Base-by-base conservation (phyloP, 768 basidiomycete genomes). In the Cystofilobasidium bisporidii region DNA sequence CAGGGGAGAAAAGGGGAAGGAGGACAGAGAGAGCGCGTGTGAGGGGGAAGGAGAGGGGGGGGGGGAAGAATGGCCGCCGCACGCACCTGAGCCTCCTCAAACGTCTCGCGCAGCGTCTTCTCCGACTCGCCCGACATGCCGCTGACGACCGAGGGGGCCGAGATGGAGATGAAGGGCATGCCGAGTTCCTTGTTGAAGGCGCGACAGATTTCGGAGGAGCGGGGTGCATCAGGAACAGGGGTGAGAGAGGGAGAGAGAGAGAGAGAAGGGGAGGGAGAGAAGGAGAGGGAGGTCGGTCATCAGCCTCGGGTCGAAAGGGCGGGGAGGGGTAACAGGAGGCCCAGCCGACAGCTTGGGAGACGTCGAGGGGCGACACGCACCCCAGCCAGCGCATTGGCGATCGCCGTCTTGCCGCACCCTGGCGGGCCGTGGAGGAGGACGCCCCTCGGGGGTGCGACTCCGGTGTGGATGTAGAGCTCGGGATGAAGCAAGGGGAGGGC, bases 121-220 rank as follows among this genome's bases (percentile, higher is more conserved):
- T 99, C 96, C 0, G 91, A 93, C 77, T 99, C 96, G 56, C 96
- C 96, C 0, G 91, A 96, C 91, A 98, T 96, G 0, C 96, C 94
- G 2, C 89, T 92, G 11, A 99, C 91, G 67, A 99, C 87, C 0
- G 89, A 90, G 0, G 96, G 96, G 0, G 94, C 94, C 3, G 94
- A 94, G 69, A 99, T 86, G 61, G 80, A 88, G 71, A 99, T 92
- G 74, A 99, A 97, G 0, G 94, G 93, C 1, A 94, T 81, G 3
- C 86, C 87, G 4, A 97, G 82, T 80, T 97, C 92, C 93, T 96
- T n/a, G n/a, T n/a, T n/a, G 72, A 1, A n/a, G 38, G 18, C 0
- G 22, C 33, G 43, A 14, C 26, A 48, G 33, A 47, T 15, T 32
- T 20, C 30, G 10, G 20, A 22, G 24, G 36, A 5, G n/a, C n/a